Base-by-base conservation (phyloP, 352 stramenopile species). In the Phytophthora gonapodyides region DNA sequence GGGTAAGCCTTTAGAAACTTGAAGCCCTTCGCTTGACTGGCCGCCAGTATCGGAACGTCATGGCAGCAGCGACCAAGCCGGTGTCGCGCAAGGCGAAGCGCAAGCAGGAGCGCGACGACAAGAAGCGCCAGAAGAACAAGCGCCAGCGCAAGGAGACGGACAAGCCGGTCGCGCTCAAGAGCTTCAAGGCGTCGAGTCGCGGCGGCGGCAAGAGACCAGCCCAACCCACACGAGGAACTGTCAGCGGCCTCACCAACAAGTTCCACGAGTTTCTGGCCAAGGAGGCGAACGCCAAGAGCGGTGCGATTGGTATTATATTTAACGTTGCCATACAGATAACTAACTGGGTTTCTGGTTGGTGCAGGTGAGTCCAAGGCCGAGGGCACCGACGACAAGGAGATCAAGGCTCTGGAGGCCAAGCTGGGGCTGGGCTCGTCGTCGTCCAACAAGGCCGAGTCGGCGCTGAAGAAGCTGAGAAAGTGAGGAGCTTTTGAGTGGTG, bases 261-360 rank as follows among this genome's bases (percentile, higher is more conserved):
- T 94, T 94, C 68, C 81, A 90, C 45, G 80, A 92, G 68, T 80
- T 94, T 61, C 61, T 92, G 21, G 70, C 86, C 16, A 79, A 93
- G 70, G 86, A 72, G 5, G 82, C 76, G 3, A 83, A 64, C 7
- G 48, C 54, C 8, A 16, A 57, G 19, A 38, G 45, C 30, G 58
- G 67, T 46, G 31, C 50, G 10, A 19, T 45, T 41, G 38, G 0
- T 54, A 16, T 10, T 40, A 41, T 38, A 30, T 50, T 33, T 13
- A 9, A 13, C 33, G 35, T 15, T 42, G 5, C 13, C 35, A 33
- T 30, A 30, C 8, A 31, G 16, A 19, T 41, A 12, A 15, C 19
- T 52, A 10, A 33, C 12, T 40, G 13, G 51, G 11, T n/a, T 27
- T 10, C 38, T 64, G 36, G 13, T 30, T 38, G 38, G n/a, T 27